These are phyloP conservation scores for Daldinia grandis DNA, from an alignment of 495 filamentous ascomycete genomes.

Conservation along the genomic window DNA sequence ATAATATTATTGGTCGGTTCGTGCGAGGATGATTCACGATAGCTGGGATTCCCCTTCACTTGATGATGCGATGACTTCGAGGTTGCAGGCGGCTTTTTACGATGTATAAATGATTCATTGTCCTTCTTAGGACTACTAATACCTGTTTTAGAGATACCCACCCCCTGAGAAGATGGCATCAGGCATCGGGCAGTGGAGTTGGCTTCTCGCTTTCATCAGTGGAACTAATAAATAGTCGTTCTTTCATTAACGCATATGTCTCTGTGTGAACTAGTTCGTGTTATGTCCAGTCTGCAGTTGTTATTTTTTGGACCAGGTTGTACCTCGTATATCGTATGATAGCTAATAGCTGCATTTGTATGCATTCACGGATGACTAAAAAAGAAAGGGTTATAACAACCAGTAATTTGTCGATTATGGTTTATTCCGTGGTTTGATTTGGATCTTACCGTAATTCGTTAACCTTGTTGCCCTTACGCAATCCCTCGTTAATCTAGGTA, in stretches of 20 bases:
- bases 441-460: no score
- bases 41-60: constrained; percentile 30
- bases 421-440: background rate
- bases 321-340: background rate
- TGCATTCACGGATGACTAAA: no score
- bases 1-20: constrained; percentile 41
- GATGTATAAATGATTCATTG: constrained; percentile 47
- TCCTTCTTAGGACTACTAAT: constrained; percentile 43
- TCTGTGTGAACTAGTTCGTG: background rate
- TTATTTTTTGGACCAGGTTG: background rate
- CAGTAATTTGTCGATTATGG: background rate
- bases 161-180: constrained; percentile 41
- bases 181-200: constrained; percentile 43
- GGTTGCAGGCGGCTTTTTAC: constrained; percentile 38
- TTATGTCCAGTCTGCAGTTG: background rate
- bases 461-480: no score
- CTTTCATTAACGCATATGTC: constrained; percentile 4
- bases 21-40: constrained; percentile 38
- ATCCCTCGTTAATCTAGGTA: no score
- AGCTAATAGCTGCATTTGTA: background rate
- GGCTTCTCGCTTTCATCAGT: constrained; percentile 40
- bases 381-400: background rate
- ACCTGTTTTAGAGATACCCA: constrained; percentile 46
- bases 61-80: constrained; percentile 40
- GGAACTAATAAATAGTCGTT: constrained; percentile 45